A percentile compares a stretch with the other conserved stretches of the same genome.
Conservation (phyloP, 257 asterid species). For the Mentha longifolia region DNA sequence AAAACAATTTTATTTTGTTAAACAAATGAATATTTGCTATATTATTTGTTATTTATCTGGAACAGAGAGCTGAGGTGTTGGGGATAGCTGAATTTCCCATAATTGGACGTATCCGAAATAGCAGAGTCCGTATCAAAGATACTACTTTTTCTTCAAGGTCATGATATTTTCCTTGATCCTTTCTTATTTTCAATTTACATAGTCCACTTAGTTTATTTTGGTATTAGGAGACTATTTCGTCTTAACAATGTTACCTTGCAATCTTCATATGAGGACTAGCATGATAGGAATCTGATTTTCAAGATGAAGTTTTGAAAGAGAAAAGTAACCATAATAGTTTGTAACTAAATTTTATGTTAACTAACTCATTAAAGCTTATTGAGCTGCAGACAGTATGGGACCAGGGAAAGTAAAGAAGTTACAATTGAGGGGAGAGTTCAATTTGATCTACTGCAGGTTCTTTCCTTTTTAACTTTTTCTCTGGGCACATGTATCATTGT, state of each 20-base stretch:
- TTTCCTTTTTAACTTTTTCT: neutral
- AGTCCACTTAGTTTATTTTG: constrained; percentile 23
- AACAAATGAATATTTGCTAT: neutral
- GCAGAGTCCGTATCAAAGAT: constrained; percentile 88
- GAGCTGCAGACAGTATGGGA: constrained; percentile 84
- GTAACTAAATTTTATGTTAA: constrained; percentile 29
- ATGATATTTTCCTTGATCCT: constrained; percentile 26
- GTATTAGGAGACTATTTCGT: constrained; percentile 19
- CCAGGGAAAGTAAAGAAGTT: constrained; percentile 96
- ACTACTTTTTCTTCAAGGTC: constrained; percentile 93
- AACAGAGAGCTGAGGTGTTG: constrained; percentile 92
- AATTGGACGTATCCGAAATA: constrained; percentile 91
- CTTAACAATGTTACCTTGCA: constrained; percentile 27
- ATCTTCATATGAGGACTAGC: constrained; percentile 28
- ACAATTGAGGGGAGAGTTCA: constrained; percentile 96
- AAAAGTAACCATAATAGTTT: neutral
- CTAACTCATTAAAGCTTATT: constrained; percentile 42
- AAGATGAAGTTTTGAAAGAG: constrained; percentile 4
- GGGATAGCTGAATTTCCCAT: constrained; percentile 86
- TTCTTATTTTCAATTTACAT: constrained; percentile 5
- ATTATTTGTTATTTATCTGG: constrained; percentile 14
- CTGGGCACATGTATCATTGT: constrained; percentile 20
- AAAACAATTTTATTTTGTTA: constrained; percentile 24
- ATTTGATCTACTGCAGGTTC: constrained; percentile 95
- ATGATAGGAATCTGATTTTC: constrained; percentile 10